phyloP scores from a whole-genome alignment of 2,329 filamentous ascomycete species.

The Didymella pinodella region DNA sequence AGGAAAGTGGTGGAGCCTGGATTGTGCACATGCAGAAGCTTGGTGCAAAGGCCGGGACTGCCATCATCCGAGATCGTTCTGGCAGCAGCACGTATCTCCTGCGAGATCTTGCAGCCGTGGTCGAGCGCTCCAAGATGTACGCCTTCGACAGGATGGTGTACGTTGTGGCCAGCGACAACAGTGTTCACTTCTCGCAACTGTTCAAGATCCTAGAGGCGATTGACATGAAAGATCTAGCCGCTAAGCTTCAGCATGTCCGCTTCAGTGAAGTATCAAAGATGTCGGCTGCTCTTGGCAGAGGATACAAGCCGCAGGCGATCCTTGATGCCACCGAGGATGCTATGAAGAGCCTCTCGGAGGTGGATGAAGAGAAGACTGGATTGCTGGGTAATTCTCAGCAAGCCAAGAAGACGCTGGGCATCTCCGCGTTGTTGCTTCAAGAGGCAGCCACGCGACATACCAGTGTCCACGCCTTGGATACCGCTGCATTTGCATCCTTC shows the following conservation, averaged over 20 bases:
- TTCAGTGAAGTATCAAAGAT: slow-evolving; percentile 71
- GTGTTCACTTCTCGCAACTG: slow-evolving; percentile 75
- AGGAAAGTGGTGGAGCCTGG: slow-evolving; percentile 75
- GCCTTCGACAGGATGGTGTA: slow-evolving; percentile 83
- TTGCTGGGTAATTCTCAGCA: slow-evolving; percentile 29
- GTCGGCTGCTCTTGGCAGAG: slow-evolving; percentile 61
- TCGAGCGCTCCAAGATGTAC: slow-evolving; percentile 68
- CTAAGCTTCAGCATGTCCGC: slow-evolving; percentile 76
- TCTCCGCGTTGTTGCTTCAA: slow-evolving; percentile 39
- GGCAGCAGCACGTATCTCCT: slow-evolving; percentile 81
- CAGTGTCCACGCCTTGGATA: slow-evolving; percentile 39
- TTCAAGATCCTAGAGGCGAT: slow-evolving; percentile 80
- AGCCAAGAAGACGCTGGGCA: slow-evolving; percentile 25
- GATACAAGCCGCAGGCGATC: slow-evolving; percentile 73
- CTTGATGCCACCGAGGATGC: slow-evolving; percentile 56
- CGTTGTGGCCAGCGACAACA: slow-evolving; percentile 75
- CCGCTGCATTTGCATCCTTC: slow-evolving; percentile 35
- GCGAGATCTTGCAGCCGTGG: slow-evolving; percentile 77
- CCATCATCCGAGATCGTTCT: slow-evolving; percentile 75
- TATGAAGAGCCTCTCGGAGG: slow-evolving; percentile 26
- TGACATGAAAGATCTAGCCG: slow-evolving; percentile 71
- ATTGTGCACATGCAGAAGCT: slow-evolving; percentile 77
- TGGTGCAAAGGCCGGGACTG: slow-evolving; percentile 73
- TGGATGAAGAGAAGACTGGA: slow-evolving; percentile 30
- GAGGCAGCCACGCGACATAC: slow-evolving; percentile 38